These are phyloP conservation scores for Diutina siamensis DNA, from an alignment of 1,139 yeast genomes.

Conservation along the genomic window DNA sequence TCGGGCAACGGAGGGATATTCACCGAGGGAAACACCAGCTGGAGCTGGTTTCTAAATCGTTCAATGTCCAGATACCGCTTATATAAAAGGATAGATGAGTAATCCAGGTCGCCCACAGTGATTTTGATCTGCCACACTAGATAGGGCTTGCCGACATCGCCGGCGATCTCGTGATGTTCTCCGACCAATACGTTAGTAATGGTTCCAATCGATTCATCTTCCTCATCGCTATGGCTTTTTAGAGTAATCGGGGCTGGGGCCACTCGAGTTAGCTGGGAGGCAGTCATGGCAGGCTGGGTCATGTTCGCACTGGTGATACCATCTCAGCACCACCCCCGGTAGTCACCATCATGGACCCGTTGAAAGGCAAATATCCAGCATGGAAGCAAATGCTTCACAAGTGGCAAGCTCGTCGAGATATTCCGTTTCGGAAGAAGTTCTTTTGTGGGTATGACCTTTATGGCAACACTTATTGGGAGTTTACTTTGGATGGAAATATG, in stretches of 20 bases:
- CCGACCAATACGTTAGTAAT: slow-evolving; percentile 12
- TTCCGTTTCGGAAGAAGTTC: slow-evolving; percentile 53
- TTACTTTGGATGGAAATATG: slow-evolving; percentile 38
- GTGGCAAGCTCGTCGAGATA: slow-evolving; percentile 49
- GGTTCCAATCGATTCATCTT: neutral
- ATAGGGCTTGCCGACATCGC: slow-evolving; percentile 27
- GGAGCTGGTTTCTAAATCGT: slow-evolving; percentile 31
- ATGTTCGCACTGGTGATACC: neutral
- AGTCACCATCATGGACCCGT: slow-evolving; percentile 19
- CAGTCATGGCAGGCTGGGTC: neutral
- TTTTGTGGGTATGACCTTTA: slow-evolving; percentile 66
- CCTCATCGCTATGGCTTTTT: neutral
- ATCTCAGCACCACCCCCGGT: slow-evolving; percentile 4
- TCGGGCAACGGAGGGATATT: slow-evolving; percentile 59
- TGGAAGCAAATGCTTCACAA: slow-evolving; percentile 38
- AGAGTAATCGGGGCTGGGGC: slow-evolving; percentile 1
- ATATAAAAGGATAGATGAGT: slow-evolving; percentile 38
- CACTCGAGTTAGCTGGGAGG: neutral
- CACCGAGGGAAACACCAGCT: slow-evolving; percentile 21
- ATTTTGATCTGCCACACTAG: slow-evolving; percentile 38
- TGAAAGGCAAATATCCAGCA: slow-evolving; percentile 21
- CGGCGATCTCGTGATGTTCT: slow-evolving; percentile 26
- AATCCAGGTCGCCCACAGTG: slow-evolving; percentile 29
- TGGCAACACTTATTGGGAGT: slow-evolving; percentile 83
- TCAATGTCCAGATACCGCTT: slow-evolving; percentile 61